Conservation (phyloP, 108 stramenopile genomes). For the Cyclotella distinguenda region DNA sequence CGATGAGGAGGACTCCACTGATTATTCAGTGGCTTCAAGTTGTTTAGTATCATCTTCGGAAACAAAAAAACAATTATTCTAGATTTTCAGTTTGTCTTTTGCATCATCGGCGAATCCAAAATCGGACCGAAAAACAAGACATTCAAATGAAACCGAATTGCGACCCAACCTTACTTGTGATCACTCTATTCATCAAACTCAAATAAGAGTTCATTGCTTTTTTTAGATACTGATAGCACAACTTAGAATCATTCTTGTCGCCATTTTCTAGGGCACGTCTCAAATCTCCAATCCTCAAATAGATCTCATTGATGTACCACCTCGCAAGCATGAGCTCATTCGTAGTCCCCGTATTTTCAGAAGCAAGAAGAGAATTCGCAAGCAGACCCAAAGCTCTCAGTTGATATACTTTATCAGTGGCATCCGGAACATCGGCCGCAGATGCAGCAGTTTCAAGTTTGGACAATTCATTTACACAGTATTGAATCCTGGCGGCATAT, state of each 20-base stretch:
- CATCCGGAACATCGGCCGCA: slow-evolving; percentile 35
- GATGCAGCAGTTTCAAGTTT: slow-evolving; percentile 20
- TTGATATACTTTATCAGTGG: slow-evolving; percentile 51
- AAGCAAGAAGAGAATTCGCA: slow-evolving; percentile 73
- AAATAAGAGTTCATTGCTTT: slow-evolving; percentile 73
- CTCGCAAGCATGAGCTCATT: slow-evolving; percentile 78
- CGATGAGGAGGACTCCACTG: slow-evolving; percentile 21
- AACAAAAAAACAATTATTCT: background rate
- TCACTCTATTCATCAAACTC: slow-evolving; percentile 68
- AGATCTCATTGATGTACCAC: slow-evolving; percentile 84
- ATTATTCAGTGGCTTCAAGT: background rate
- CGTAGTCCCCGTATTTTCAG: slow-evolving; percentile 76
- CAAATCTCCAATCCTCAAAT: slow-evolving; percentile 63
- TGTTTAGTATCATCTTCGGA: background rate
- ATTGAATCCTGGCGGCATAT: slow-evolving; percentile 53
- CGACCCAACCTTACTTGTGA: slow-evolving; percentile 74
- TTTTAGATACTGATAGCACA: slow-evolving; percentile 25
- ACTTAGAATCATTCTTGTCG: slow-evolving; percentile 40
- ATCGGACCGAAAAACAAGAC: no score
- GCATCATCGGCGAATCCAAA: background rate
- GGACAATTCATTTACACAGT: slow-evolving; percentile 39
- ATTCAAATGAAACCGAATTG: slow-evolving; percentile 51
- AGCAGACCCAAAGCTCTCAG: slow-evolving; percentile 76
- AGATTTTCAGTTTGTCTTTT: background rate
- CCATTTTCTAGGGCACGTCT: slow-evolving; percentile 48